Evolutionary conservation across 108 stramenopile species (phyloP).

Genomic region (Skeletonema tropicum): DNA sequence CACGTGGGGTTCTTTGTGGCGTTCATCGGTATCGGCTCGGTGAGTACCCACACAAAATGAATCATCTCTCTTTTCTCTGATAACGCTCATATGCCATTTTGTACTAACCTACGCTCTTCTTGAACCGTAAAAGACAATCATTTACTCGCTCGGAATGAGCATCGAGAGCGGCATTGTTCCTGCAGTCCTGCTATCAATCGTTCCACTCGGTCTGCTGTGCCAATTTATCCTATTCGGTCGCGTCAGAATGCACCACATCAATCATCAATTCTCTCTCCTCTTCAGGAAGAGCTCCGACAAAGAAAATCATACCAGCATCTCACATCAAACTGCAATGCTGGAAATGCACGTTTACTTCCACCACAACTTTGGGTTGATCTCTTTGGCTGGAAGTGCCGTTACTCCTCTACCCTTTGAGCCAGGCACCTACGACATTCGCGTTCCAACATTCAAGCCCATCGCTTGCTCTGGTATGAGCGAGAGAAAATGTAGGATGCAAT

Average conservation of each 20-base stretch:
- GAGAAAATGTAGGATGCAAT: constrained; percentile 20
- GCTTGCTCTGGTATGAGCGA: constrained; percentile 11
- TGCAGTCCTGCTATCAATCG: constrained; percentile 9
- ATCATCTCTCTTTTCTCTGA: not conserved
- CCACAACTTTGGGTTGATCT: constrained; percentile 37
- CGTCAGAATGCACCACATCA: constrained; percentile 19
- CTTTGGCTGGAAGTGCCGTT: constrained; percentile 30
- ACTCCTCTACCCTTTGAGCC: constrained; percentile 25
- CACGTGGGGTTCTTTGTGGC: constrained; percentile 11
- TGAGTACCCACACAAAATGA: constrained; percentile 14
- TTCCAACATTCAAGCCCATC: constrained; percentile 33
- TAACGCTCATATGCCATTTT: not conserved
- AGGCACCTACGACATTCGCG: constrained; percentile 22
- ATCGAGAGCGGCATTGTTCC: constrained; percentile 1
- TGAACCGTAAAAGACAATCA: constrained; percentile 10
- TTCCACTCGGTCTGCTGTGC: constrained; percentile 20
- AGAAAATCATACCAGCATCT: not conserved
- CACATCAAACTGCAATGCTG: constrained; percentile 7
- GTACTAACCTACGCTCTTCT: not conserved
- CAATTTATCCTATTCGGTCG: too few species aligned
- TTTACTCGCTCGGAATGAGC: constrained; percentile 12
- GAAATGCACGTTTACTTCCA: constrained; percentile 24
- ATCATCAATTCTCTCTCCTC: constrained; percentile 32
- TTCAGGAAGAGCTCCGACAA: constrained; percentile 9
- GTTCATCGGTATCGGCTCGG: constrained; percentile 18